Base-by-base conservation (phyloP, 75 land plant species). In the Cryptomeria japonica region DNA sequence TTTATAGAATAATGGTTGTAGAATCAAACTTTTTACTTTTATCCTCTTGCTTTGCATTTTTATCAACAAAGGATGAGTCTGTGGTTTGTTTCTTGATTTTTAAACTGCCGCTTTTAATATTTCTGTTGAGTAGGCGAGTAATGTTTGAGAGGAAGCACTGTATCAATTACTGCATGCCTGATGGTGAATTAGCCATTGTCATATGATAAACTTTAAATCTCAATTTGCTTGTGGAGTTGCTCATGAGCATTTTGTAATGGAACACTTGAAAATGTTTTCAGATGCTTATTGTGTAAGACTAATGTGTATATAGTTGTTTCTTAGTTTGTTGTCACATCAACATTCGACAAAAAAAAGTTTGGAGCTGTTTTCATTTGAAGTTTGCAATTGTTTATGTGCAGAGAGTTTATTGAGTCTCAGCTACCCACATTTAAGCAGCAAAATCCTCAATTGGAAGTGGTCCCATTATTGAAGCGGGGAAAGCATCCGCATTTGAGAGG, bases 371-470 rank as follows among this genome's bases (percentile, higher is more conserved):
- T 64, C 7, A 7, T 37, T 41, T 41, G 19, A 51, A 36, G 37
- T 8, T 88, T 38, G 89, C 28, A 41, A 22, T 38, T 55, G 32
- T 70, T 38, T 22, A 32, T 75, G 16, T 86, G 82, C 91, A 95
- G 98, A 91, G 96, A 94, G 75, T 95, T 97, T 83, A 95, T 97
- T 88, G 93, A 93, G 61, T 88, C 87, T 16, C 86, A 92, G 31
- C 72, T 97, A 73, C 96, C 95, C 34, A 85, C 88, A 38, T 93
- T 97, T 41, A 93, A 92, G 87, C 91, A 90, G 85, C 61, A 77
- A 18, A 97, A 97, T 85, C 97, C 97, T 22, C 97, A 97, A 80
- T 92, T 97, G 42, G 97, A 94, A 87, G 91, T 95, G 25, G 91
- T 90, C 49, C 92, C 97, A 53, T 88, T 91, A 84, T 90, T 92